Evolutionary conservation across 345 rosid genomes (phyloP).

Genomic region (Conringia planisiliqua): DNA sequence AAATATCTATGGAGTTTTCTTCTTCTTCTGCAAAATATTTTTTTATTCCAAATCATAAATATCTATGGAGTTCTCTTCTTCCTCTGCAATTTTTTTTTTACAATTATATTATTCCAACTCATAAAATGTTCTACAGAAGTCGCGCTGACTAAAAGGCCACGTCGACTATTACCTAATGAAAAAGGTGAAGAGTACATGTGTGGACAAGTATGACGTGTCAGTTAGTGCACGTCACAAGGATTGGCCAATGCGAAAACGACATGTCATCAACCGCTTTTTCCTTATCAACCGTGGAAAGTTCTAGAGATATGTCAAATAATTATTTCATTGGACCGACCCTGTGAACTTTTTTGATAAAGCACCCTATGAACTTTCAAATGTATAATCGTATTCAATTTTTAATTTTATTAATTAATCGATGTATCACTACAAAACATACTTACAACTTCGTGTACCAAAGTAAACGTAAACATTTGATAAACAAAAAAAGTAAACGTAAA

Average conservation of each 20-base stretch:
- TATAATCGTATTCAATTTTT: neutral
- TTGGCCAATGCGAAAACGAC: slow-evolving; percentile 10
- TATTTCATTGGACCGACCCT: neutral
- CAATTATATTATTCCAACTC: neutral
- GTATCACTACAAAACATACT: neutral
- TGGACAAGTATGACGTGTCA: slow-evolving; percentile 17
- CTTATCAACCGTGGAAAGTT: neutral
- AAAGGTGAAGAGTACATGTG: neutral
- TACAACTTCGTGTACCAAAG: too few relatives aligned
- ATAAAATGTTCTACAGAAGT: neutral
- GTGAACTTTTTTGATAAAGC: neutral
- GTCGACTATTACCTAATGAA: neutral
- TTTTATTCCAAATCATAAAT: neutral
- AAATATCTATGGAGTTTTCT: neutral
- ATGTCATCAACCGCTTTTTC: neutral
- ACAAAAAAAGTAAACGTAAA: neutral
- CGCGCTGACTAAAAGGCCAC: slow-evolving; percentile 5
- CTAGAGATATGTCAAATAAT: neutral
- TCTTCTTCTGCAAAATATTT: neutral
- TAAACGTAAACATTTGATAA: neutral
- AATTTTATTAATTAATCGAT: neutral
- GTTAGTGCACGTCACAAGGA: neutral
- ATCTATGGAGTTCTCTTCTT: neutral
- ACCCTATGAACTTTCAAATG: neutral
- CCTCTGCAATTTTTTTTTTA: neutral